Base-by-base conservation (phyloP, 306 rosid species). In the Cucumis cinereus region DNA sequence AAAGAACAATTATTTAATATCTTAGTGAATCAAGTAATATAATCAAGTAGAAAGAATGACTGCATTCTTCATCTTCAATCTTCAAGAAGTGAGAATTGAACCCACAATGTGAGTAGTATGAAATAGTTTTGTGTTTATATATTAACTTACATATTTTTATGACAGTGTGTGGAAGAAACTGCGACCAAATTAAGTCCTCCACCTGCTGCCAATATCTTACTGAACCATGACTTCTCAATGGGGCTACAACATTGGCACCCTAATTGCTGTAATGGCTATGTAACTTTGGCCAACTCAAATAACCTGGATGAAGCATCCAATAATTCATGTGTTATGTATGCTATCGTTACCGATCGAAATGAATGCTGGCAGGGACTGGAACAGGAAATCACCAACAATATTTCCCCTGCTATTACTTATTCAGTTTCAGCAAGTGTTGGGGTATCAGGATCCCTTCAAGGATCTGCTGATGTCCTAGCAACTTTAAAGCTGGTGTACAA, bases 281-380 rank as follows among this genome's bases (percentile, higher is more conserved):
- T 90, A 19, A 82, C 83, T 82, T 84, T 93, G 23, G 82, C 85
- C 6, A 68, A 81, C 66, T 74, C 88, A 35, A 87, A 80, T 40
- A 30, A 80, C 84, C 80, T 63, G 40, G 79, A 82, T 47, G 90
- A 78, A 60, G 26, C 43, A 43, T 76, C 81, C 17, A 66, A 56
- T 55, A 80, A 52, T 54, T 76, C 69, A 3, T 75, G 55, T 26
- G 78, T 78, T 28, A 87, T 77, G 53, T 86, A 85, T 80, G 97
- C 86, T 38, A 92, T 92, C 79, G 91, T 88, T 26, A 80, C 86
- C 0, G 68, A 90, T 62, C 89, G 98, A 26, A 87, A 81, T 28
- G 96, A 92, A 85, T 77, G 91, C 80, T 95, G 99, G 99, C 99
- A 95, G 82, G 99, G 99, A 38, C 87, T 88, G 73, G 99, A 89